Evolutionary conservation across 2,329 filamentous ascomycete species (phyloP).

Genomic region (Aspergillus sp.): DNA sequence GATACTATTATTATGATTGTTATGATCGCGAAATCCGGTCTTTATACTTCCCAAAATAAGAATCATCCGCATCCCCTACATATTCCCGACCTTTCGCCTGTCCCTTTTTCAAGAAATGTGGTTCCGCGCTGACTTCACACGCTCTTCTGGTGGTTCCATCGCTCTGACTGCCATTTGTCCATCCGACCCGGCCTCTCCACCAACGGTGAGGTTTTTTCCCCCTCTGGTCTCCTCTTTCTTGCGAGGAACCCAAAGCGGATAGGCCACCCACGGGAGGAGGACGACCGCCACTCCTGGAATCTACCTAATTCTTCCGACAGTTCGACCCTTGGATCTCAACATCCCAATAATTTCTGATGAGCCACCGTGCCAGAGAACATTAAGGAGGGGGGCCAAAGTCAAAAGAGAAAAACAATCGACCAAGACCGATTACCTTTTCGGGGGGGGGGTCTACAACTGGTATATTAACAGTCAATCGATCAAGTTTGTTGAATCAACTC

Average conservation of each 20-base stretch:
- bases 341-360: background rate
- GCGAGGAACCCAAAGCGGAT: background rate
- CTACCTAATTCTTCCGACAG: background rate
- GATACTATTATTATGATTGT: too few species aligned
- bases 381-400: background rate
- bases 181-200: conserved; percentile 10
- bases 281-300: background rate
- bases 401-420: background rate
- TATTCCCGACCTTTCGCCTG: too few species aligned
- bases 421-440: background rate
- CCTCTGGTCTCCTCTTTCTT: conserved; percentile 4
- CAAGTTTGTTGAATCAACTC: background rate
- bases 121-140: conserved; percentile 12
- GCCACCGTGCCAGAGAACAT: background rate
- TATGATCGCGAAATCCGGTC: background rate
- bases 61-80: too few species aligned
- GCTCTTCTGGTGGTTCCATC: conserved; percentile 12
- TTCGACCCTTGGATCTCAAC: conserved; percentile 5
- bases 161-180: conserved; percentile 13
- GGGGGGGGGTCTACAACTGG: background rate
- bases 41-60: too few species aligned
- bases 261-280: background rate
- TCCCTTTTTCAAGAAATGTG: conserved; percentile 8
- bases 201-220: conserved; percentile 10
- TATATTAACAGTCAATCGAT: too few species aligned